Percentiles rank a stretch among this genome's conserved stretches.
Evolutionary conservation across 2,329 filamentous ascomycete genomes (phyloP).

Genomic region (Verticillium alfalfae): DNA sequence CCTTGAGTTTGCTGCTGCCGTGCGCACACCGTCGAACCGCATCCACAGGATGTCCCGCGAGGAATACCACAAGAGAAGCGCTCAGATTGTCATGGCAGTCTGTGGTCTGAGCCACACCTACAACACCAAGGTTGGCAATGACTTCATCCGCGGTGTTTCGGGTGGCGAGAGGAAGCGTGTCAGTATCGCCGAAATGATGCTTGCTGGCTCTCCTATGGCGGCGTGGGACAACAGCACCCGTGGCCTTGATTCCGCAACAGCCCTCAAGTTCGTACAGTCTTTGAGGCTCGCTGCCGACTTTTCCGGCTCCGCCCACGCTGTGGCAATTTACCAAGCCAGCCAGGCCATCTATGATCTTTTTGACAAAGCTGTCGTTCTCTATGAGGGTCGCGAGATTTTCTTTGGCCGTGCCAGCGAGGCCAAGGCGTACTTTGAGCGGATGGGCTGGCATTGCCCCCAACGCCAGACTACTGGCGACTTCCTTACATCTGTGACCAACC

Average conservation of each 20-base stretch:
- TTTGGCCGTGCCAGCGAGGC: slow-evolving; percentile 60
- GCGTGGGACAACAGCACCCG: slow-evolving; percentile 71
- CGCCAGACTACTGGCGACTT: slow-evolving; percentile 67
- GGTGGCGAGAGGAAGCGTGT: slow-evolving; percentile 75
- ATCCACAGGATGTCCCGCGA: slow-evolving; percentile 55
- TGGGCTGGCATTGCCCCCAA: slow-evolving; percentile 63
- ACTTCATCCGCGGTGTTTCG: slow-evolving; percentile 65
- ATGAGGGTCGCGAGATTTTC: slow-evolving; percentile 74
- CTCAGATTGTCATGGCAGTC: slow-evolving; percentile 62
- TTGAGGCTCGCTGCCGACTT: slow-evolving; percentile 62
- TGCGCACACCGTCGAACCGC: slow-evolving; percentile 60
- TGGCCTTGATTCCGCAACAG: slow-evolving; percentile 69
- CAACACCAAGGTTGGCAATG: slow-evolving; percentile 69
- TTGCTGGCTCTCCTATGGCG: slow-evolving; percentile 51
- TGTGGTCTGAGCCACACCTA: slow-evolving; percentile 70
- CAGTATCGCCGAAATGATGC: slow-evolving; percentile 71
- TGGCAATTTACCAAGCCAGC: slow-evolving; percentile 69
- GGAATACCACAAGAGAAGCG: slow-evolving; percentile 56
- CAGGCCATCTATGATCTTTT: slow-evolving; percentile 68
- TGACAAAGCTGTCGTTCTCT: slow-evolving; percentile 69
- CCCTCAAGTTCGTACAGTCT: slow-evolving; percentile 66
- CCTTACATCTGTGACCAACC: slow-evolving; percentile 63
- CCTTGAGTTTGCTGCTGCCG: slow-evolving; percentile 65
- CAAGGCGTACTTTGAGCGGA: slow-evolving; percentile 59
- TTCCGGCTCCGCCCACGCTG: slow-evolving; percentile 52